A percentile compares a stretch with the other conserved stretches of the same genome.
Conservation (phyloP, 2,329 filamentous ascomycete genomes). For the Trichoderma sp. region DNA sequence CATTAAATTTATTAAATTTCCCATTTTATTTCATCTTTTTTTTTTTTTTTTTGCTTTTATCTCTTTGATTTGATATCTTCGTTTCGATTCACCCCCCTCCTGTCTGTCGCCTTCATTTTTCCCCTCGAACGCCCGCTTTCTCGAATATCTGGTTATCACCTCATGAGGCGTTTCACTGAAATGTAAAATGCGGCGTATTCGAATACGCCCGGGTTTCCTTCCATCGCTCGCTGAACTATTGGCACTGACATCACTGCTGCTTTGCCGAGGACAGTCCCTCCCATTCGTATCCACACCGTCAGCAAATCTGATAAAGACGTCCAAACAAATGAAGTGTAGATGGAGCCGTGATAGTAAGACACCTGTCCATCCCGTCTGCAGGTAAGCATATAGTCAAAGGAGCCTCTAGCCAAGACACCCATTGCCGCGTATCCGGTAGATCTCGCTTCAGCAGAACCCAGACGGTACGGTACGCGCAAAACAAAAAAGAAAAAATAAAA, state of each 20-base stretch:
- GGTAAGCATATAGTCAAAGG: slow-evolving; percentile 2
- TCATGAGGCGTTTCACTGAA: background rate
- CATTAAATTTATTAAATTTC: background rate
- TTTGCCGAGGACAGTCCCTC: background rate
- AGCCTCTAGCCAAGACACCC: background rate
- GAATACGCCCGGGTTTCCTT: background rate
- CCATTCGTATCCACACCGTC: background rate
- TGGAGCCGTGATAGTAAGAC: background rate
- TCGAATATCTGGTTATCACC: background rate
- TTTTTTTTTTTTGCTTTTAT: background rate
- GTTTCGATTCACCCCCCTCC: slow-evolving; percentile 4
- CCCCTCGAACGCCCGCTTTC: background rate
- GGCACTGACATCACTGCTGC: background rate
- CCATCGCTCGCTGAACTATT: background rate
- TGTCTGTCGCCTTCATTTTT: background rate
- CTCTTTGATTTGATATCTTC: background rate
- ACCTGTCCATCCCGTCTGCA: background rate
- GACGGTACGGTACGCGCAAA: background rate
- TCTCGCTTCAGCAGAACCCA: background rate
- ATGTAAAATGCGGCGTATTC: background rate
- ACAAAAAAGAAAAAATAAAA: background rate
- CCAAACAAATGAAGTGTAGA: background rate
- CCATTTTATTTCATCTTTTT: background rate
- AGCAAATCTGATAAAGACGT: background rate
- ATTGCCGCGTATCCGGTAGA: background rate